These are phyloP conservation scores for Neonothopanus nambi DNA, from an alignment of 1,284 basidiomycete genomes.

Conservation along the genomic window DNA sequence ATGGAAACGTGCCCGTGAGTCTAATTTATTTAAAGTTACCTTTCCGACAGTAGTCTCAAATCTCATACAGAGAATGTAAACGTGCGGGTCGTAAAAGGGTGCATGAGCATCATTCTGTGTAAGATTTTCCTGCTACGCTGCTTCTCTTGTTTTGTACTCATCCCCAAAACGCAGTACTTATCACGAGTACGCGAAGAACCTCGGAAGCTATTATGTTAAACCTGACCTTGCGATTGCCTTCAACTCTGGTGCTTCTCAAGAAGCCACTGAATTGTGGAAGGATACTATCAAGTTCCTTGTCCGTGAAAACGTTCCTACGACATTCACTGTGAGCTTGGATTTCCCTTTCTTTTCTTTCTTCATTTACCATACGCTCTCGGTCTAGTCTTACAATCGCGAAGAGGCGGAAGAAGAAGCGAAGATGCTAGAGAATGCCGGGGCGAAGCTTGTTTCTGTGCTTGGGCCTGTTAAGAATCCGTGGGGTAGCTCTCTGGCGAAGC, in stretches of 20 bases:
- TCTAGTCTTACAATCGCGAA: constrained; percentile 29
- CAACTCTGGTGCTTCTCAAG: constrained; percentile 29
- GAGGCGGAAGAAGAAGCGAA: constrained; percentile 28
- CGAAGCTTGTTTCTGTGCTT: constrained; percentile 20
- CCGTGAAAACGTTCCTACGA: constrained; percentile 24
- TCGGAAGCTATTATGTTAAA: constrained; percentile 19
- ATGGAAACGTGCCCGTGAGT: constrained; percentile 35
- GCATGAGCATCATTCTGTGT: constrained; percentile 19
- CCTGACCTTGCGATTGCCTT: constrained; percentile 35
- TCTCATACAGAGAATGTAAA: constrained; percentile 12
- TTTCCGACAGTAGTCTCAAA: background rate
- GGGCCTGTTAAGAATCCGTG: constrained; percentile 30
- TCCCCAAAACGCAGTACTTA: constrained; percentile 22
- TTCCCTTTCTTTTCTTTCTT: background rate
- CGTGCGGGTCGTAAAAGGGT: constrained; percentile 15
- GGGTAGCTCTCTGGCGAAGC: constrained; percentile 27
- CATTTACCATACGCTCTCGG: background rate
- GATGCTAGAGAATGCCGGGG: constrained; percentile 23
- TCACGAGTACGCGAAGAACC: constrained; percentile 23
- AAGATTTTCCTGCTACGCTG: background rate
- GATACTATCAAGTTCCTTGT: constrained; percentile 21
- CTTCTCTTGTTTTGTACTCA: background rate
- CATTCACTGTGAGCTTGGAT: constrained; percentile 27
- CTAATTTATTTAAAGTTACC: background rate
- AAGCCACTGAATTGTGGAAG: background rate